Conservation (phyloP, 768 basidiomycete species). For the Serendipita sp. region DNA sequence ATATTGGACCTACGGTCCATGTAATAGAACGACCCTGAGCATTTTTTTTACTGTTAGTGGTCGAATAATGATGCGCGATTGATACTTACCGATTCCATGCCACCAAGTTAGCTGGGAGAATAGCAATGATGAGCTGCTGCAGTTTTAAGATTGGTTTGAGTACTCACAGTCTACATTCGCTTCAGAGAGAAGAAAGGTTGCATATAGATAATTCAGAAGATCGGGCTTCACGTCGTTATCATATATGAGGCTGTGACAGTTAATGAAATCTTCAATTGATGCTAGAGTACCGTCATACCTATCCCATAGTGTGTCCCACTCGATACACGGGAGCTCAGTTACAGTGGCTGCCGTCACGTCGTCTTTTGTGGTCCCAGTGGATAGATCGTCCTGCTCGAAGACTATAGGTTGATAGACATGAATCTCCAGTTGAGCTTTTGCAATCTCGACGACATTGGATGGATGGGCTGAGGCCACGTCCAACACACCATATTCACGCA, state of each 20-base stretch:
- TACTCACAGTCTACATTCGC: slow-evolving; percentile 66
- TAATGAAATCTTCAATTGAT: neutral
- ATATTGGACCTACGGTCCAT: slow-evolving; percentile 45
- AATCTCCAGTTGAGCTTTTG: slow-evolving; percentile 52
- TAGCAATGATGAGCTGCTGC: slow-evolving; percentile 5
- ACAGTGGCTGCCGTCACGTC: slow-evolving; percentile 80
- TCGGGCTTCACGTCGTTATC: slow-evolving; percentile 69
- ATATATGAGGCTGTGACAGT: slow-evolving; percentile 54
- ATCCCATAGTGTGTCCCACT: slow-evolving; percentile 82
- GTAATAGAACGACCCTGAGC: slow-evolving; percentile 64
- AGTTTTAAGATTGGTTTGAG: neutral
- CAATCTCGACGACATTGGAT: slow-evolving; percentile 34
- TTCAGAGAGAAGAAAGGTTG: slow-evolving; percentile 85
- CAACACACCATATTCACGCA: too few species aligned
- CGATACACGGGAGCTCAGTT: slow-evolving; percentile 68
- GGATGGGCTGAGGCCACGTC: slow-evolving; percentile 39
- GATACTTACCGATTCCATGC: slow-evolving; percentile 71
- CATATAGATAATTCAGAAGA: slow-evolving; percentile 86
- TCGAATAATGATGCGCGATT: too few species aligned
- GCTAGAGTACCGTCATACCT: slow-evolving; percentile 18
- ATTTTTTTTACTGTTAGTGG: neutral
- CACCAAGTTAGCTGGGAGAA: slow-evolving; percentile 58
- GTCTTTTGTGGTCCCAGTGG: slow-evolving; percentile 28
- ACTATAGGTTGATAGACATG: slow-evolving; percentile 69
- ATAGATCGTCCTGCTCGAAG: slow-evolving; percentile 47